Percentiles rank a stretch among this genome's conserved stretches.
phyloP scores from a whole-genome alignment of 139 green algal genomes.

The Tetradesmus lagerheimii region DNA sequence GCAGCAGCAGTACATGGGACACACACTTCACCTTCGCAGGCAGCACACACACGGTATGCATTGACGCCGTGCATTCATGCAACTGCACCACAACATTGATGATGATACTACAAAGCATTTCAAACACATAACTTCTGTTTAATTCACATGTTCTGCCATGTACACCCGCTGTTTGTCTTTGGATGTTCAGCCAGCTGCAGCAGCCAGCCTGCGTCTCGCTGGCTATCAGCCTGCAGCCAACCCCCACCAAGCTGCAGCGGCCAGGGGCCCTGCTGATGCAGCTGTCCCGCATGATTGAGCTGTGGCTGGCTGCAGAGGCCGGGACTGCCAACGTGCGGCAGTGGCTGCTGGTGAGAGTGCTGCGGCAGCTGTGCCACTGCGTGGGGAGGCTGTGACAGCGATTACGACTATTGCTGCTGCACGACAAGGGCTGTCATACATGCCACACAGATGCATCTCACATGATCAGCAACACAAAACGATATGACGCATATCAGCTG shows the following conservation, averaged over 20 bases:
- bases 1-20: too few relatives aligned
- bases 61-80: too few relatives aligned
- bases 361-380: too few relatives aligned
- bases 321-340: constrained; percentile 27
- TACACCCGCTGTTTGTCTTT: neutral
- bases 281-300: constrained; percentile 46
- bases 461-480: too few relatives aligned
- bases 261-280: constrained; percentile 38
- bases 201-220: constrained; percentile 20
- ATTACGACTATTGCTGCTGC: too few relatives aligned
- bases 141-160: neutral
- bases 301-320: constrained; percentile 1
- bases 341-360: constrained; percentile 28
- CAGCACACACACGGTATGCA: neutral
- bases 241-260: neutral
- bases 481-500: too few relatives aligned
- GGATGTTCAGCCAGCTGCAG: constrained; percentile 21
- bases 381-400: neutral
- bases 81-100: too few relatives aligned
- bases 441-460: neutral
- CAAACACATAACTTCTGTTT: too few relatives aligned
- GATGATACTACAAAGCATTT: too few relatives aligned
- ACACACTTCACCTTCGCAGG: too few relatives aligned
- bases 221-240: neutral
- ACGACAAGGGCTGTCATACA: neutral